Conservation (phyloP, 2,329 filamentous ascomycete genomes). For the Hysterium pulicare region DNA sequence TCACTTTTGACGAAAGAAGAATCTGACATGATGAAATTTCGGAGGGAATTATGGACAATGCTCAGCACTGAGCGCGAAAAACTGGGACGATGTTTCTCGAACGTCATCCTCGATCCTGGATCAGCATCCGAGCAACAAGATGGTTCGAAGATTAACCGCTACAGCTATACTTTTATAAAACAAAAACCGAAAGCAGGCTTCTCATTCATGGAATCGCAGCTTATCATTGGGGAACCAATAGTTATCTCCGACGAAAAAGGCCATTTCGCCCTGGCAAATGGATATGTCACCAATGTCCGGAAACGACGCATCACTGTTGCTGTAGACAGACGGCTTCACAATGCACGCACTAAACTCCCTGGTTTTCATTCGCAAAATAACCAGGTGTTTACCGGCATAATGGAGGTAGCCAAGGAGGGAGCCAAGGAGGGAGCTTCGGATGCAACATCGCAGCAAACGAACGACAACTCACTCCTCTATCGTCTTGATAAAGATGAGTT, state of each 20-base stretch:
- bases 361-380: conserved; percentile 75
- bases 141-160: conserved; percentile 84
- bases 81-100: conserved; percentile 82
- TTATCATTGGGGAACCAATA: conserved; percentile 82
- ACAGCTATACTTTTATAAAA: conserved; percentile 80
- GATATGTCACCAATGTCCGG: conserved; percentile 77
- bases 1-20: conserved; percentile 90
- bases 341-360: conserved; percentile 70
- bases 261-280: conserved; percentile 91
- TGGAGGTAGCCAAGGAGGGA: conserved; percentile 72
- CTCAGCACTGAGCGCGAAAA: conserved; percentile 82
- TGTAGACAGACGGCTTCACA: conserved; percentile 86
- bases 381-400: conserved; percentile 86
- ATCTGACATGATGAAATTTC: conserved; percentile 79
- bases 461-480: conserved; percentile 63
- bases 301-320: conserved; percentile 78
- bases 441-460: conserved; percentile 33
- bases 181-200: conserved; percentile 59
- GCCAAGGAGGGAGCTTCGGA: conserved; percentile 36
- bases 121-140: conserved; percentile 67
- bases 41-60: conserved; percentile 95
- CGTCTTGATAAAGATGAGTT: conserved; percentile 97
- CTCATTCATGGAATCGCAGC: conserved; percentile 88
- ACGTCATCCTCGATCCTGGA: conserved; percentile 77
- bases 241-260: conserved; percentile 96